Evolutionary conservation across 2,329 filamentous ascomycete genomes (phyloP).

Genomic region (Ophiostoma quercus): DNA sequence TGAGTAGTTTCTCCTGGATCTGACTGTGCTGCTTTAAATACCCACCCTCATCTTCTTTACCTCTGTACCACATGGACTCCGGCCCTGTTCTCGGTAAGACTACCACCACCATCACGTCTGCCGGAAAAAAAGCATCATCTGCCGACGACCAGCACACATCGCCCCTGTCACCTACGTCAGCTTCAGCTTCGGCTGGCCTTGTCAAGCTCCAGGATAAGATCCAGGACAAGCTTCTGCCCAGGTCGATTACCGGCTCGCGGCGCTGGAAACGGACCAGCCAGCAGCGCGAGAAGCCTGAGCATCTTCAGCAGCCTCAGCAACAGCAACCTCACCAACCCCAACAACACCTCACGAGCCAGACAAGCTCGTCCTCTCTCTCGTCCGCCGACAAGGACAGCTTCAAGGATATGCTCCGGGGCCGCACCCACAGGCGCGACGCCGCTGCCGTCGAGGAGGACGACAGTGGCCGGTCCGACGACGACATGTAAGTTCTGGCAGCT

Average conservation of each 20-base stretch:
- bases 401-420: constrained; percentile 1
- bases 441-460: constrained; percentile 19
- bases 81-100: constrained; percentile 11
- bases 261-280: constrained; percentile 17
- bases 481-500: constrained; percentile 19
- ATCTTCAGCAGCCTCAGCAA: neutral
- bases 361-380: neutral
- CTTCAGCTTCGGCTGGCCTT: neutral
- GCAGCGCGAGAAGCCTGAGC: neutral
- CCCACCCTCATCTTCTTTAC: neutral
- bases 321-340: neutral
- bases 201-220: constrained; percentile 15
- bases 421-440: neutral
- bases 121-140: neutral
- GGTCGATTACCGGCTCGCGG: constrained; percentile 7
- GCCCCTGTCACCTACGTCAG: neutral
- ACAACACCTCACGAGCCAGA: neutral
- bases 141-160: neutral
- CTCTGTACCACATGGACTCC: constrained; percentile 5
- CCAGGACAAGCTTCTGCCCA: constrained; percentile 14
- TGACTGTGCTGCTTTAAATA: neutral
- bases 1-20: neutral
- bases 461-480: constrained; percentile 16
- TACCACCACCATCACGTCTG: constrained; percentile 4
- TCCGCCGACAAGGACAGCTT: constrained; percentile 15